These are phyloP conservation scores for Saksenaea oblongispora DNA, from an alignment of 371 early-diverging fungal genomes.

Conservation along the genomic window DNA sequence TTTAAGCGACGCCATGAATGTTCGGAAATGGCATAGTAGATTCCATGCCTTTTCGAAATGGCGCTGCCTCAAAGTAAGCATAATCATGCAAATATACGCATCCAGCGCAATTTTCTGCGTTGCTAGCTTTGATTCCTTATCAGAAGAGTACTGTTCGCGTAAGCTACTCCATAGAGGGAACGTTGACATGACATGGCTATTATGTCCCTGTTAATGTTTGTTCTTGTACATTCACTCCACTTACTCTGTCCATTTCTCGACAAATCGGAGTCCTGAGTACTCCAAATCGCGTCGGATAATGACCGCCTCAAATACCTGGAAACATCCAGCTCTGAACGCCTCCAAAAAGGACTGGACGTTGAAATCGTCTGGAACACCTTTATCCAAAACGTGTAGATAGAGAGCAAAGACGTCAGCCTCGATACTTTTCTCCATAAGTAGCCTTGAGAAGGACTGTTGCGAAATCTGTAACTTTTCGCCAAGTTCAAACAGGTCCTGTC, in stretches of 20 bases:
- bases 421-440: slow-evolving; percentile 59
- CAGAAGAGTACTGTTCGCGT: background rate
- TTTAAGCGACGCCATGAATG: slow-evolving; percentile 40
- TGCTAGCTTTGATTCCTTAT: slow-evolving; percentile 5
- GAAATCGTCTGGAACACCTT: slow-evolving; percentile 22
- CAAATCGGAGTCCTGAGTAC: slow-evolving; percentile 32
- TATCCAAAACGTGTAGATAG: slow-evolving; percentile 40
- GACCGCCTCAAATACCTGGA: slow-evolving; percentile 37
- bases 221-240: background rate
- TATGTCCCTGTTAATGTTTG: background rate
- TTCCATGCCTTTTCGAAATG: slow-evolving; percentile 51
- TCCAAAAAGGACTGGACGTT: slow-evolving; percentile 30
- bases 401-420: slow-evolving; percentile 57
- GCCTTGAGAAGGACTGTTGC: slow-evolving; percentile 18
- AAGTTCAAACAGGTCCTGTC: slow-evolving; percentile 28
- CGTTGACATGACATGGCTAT: slow-evolving; percentile 38
- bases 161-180: slow-evolving; percentile 37
- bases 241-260: slow-evolving; percentile 50
- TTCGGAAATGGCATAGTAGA: slow-evolving; percentile 42
- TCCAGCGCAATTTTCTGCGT: slow-evolving; percentile 49
- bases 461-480: slow-evolving; percentile 38
- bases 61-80: slow-evolving; percentile 50
- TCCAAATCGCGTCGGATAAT: slow-evolving; percentile 32
- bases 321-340: slow-evolving; percentile 39
- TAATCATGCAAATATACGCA: slow-evolving; percentile 48